A percentile compares a stretch with the other conserved stretches of the same genome.
Evolutionary conservation across 2,329 filamentous ascomycete species (phyloP).

Genomic region (Bipolaris victoriae): DNA sequence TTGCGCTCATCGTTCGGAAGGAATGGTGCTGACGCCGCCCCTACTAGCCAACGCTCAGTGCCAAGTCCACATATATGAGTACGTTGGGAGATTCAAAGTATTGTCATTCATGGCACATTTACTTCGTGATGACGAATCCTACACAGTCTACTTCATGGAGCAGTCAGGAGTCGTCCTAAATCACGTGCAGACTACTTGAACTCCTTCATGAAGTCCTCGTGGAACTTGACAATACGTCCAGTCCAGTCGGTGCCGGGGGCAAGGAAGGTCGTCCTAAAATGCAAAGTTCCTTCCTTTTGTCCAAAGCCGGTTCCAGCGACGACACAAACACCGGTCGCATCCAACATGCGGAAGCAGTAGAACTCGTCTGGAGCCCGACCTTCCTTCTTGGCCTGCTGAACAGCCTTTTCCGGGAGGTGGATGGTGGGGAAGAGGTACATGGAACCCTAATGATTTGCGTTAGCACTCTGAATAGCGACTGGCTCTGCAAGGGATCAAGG

Average conservation of each 20-base stretch:
- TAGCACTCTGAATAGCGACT: not conserved
- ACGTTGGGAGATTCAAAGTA: not conserved
- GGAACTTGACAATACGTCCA: slow-evolving; percentile 84
- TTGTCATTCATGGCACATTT: not conserved
- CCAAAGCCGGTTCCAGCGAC: slow-evolving; percentile 93
- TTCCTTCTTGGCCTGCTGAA: slow-evolving; percentile 75
- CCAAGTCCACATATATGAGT: not conserved
- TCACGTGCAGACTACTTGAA: slow-evolving; percentile 54
- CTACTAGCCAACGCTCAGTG: not conserved
- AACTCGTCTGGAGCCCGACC: slow-evolving; percentile 85
- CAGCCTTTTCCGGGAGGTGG: slow-evolving; percentile 74
- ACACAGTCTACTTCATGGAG: not conserved
- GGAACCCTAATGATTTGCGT: slow-evolving; percentile 61
- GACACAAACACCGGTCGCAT: slow-evolving; percentile 92
- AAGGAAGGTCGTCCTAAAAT: slow-evolving; percentile 96
- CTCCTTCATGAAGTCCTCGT: slow-evolving; percentile 87
- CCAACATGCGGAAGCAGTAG: slow-evolving; percentile 88
- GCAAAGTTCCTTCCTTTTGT: slow-evolving; percentile 86
- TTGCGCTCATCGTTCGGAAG: slow-evolving; percentile 3
- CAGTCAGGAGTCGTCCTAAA: not conserved
- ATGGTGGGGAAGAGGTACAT: slow-evolving; percentile 99
- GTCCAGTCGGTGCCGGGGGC: slow-evolving; percentile 97
- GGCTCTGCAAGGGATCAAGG: not conserved
- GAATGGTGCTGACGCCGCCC: slow-evolving; percentile 6
- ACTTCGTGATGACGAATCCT: not conserved